These are phyloP conservation scores for Colletotrichum liaoningense DNA, from an alignment of 2,329 filamentous ascomycete genomes.

Conservation along the genomic window DNA sequence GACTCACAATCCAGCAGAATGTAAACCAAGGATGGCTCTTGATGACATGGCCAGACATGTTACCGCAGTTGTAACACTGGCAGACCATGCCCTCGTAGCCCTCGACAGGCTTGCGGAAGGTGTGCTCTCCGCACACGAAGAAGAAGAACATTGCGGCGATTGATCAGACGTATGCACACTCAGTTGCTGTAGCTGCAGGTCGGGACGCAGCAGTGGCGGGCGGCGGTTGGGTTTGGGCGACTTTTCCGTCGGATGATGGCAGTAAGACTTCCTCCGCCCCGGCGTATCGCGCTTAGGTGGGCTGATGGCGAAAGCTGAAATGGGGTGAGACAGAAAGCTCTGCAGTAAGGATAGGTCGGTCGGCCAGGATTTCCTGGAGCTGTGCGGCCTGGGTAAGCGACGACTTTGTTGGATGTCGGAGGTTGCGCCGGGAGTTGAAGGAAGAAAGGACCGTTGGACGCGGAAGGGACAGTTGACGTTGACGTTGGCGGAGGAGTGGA, in stretches of 20 bases:
- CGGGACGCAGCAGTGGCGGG: not conserved
- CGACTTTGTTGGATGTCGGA: not conserved
- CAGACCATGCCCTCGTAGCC: slow-evolving; percentile 72
- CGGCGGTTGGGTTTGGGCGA: not conserved
- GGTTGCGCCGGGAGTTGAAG: not conserved
- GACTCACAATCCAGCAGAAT: slow-evolving; percentile 77
- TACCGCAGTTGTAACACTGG: slow-evolving; percentile 75
- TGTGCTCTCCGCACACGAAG: slow-evolving; percentile 72
- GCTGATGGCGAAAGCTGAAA: not conserved
- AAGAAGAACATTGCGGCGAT: slow-evolving; percentile 66
- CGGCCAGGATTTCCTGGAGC: not conserved
- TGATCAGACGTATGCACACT: slow-evolving; percentile 6
- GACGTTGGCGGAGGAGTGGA: slow-evolving; percentile 6
- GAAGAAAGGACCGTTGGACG: slow-evolving; percentile 5
- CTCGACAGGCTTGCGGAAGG: slow-evolving; percentile 68
- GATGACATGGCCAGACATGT: slow-evolving; percentile 69
- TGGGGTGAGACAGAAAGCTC: not conserved
- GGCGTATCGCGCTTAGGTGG: not conserved
- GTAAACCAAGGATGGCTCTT: slow-evolving; percentile 81
- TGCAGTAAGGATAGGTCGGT: not conserved
- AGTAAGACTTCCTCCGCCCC: not conserved
- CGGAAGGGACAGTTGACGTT: slow-evolving; percentile 14
- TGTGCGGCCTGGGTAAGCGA: not conserved
- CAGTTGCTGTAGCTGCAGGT: not conserved
- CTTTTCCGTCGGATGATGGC: not conserved